Evolutionary conservation across 2,329 filamentous ascomycete species (phyloP), one percentile per base, ranked within the genome.

Genomic region (Beauveria australis): DNA sequence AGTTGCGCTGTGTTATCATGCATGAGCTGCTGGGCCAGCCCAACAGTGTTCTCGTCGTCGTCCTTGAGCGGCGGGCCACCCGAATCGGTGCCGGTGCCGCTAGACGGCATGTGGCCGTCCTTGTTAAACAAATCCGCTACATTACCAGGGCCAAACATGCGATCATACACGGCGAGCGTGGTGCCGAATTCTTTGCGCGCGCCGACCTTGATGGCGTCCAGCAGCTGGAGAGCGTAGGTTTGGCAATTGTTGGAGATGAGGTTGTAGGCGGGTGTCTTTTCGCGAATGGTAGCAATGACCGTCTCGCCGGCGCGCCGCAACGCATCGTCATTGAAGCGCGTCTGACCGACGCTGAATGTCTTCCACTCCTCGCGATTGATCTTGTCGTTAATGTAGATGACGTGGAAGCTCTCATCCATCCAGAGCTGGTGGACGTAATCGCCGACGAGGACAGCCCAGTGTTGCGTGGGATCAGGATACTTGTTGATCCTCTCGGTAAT

Each of bases 231-330:
- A 0, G 80, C 81, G 62, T 80, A 84, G 19, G 80, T 84, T 64
- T 85, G 82, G 67, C 82, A 85, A 69, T 85, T 85, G 68, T 85
- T 85, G 63, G 74, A 79, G 67, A 85, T 83, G 60, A 85, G 74
- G 59, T 84, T 83, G 69, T 85, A 85, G 1, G 72, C 78, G 0
- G 81, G 75, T 10, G 76, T 74, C 54, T 72, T 75, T 40, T 75
- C 69, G 7, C 81, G 71, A 67, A 84, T 83, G 18, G 75, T 75
- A 22, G 78, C 74, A 41, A 84, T 84, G 0, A 80, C 78, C 64
- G 78, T 78, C 61, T 84, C 81, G 19, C 77, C 78, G 10, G 79
- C 75, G 63, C 78, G 74, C 22, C 78, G 72, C 8, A 79, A 69
- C 0, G 81, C 81, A 62, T 83, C 79, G 62, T 83, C 81, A 60